A percentile compares a stretch with the other conserved stretches of the same genome.
phyloP scores from a whole-genome alignment of 257 asterid genomes.

The Solanum bulbocastanum region DNA sequence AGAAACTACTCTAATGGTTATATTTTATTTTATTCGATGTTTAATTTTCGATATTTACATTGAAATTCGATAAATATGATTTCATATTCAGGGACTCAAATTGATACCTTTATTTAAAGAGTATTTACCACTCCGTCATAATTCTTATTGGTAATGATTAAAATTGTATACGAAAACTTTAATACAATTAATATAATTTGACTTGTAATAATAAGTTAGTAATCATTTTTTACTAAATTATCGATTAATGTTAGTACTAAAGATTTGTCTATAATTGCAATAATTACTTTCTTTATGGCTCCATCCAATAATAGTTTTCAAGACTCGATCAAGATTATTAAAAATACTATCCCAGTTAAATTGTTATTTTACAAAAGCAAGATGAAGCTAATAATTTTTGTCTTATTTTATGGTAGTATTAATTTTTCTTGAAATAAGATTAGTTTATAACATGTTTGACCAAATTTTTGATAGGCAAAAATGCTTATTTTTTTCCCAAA shows the following conservation, averaged over 20 bases:
- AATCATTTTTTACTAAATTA: background rate
- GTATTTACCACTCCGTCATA: background rate
- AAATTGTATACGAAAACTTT: background rate
- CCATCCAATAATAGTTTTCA: background rate
- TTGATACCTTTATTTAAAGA: fast-evolving
- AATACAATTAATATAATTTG: background rate
- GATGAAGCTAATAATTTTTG: background rate
- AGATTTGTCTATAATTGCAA: background rate
- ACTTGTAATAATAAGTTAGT: background rate
- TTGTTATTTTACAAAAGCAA: background rate
- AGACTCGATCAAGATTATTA: background rate
- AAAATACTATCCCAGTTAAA: background rate
- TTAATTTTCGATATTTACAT: too few relatives aligned
- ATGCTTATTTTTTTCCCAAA: background rate
- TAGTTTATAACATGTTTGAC: background rate
- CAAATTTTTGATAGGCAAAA: background rate
- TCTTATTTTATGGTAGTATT: background rate
- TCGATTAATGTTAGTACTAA: background rate
- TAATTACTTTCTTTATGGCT: background rate
- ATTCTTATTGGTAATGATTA: background rate
- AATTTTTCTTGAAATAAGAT: background rate
- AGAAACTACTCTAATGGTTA: background rate
- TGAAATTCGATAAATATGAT: too few relatives aligned
- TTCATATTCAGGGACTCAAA: too few relatives aligned
- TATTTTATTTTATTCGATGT: too few relatives aligned